These are phyloP conservation scores for Tripterygium wilfordii DNA, from an alignment of 177 flowering plant species.

Conservation along the genomic window DNA sequence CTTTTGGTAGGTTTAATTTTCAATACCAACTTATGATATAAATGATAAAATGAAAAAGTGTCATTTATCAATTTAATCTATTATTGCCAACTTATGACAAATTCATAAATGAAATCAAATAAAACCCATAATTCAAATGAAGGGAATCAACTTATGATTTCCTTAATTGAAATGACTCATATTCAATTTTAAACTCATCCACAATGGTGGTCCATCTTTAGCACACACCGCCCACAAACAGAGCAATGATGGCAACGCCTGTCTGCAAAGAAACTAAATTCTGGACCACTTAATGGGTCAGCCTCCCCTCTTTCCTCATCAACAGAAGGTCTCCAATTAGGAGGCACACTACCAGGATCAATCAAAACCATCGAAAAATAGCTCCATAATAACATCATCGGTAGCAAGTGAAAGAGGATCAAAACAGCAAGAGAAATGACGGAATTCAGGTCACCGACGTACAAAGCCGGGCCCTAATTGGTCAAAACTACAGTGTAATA, in stretches of 20 bases:
- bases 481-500: slow-evolving; percentile 84
- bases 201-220: slow-evolving; percentile 99
- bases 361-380: slow-evolving; percentile 76
- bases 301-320: slow-evolving; percentile 92
- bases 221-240: slow-evolving; percentile 98
- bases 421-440: slow-evolving; percentile 53
- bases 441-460: slow-evolving; percentile 54
- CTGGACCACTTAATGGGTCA: slow-evolving; percentile 63
- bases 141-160: no score
- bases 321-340: slow-evolving; percentile 75
- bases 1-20: no score
- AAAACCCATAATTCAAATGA: no score
- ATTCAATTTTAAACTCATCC: slow-evolving; percentile 99
- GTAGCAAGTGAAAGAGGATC: slow-evolving; percentile 66
- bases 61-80: no score
- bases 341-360: slow-evolving; percentile 74
- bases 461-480: slow-evolving; percentile 73
- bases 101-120: no score
- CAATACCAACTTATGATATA: no score
- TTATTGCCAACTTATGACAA: no score
- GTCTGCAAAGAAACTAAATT: slow-evolving; percentile 29
- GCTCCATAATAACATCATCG: slow-evolving; percentile 74
- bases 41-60: no score
- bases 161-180: no score
- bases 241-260: slow-evolving; percentile 98